These are phyloP conservation scores for Oryza officinalis DNA, from an alignment of 176 grass and related monocot genomes.

Conservation along the genomic window DNA sequence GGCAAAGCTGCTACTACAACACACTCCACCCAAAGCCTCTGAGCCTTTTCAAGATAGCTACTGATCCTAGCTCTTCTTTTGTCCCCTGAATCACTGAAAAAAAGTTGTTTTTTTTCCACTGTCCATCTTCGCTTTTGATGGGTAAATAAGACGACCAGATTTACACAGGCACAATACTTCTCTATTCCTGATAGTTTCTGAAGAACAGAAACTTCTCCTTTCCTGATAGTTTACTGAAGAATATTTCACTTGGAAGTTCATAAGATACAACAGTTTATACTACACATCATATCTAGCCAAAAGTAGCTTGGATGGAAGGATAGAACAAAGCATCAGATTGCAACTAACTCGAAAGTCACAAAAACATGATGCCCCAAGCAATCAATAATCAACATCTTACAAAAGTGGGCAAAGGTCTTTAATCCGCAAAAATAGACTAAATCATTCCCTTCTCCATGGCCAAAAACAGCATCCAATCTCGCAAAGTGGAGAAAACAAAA, in stretches of 20 bases:
- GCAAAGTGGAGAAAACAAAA: slow-evolving; percentile 27
- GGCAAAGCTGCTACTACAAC: slow-evolving; percentile 26
- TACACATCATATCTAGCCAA: background rate
- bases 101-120: background rate
- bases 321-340: slow-evolving; percentile 8
- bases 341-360: slow-evolving; percentile 11
- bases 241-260: background rate
- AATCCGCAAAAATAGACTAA: slow-evolving; percentile 50
- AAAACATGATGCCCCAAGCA: slow-evolving; percentile 1
- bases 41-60: slow-evolving; percentile 17
- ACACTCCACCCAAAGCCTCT: slow-evolving; percentile 19
- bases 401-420: slow-evolving; percentile 46
- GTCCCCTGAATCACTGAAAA: slow-evolving; percentile 38
- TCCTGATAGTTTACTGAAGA: background rate
- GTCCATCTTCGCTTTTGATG: background rate
- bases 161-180: background rate
- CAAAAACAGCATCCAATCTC: slow-evolving; percentile 44
- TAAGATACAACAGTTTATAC: background rate
- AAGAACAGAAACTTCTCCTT: background rate
- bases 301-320: background rate
- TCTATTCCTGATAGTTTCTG: slow-evolving; percentile 6
- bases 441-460: slow-evolving; percentile 37
- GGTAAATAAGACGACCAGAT: background rate
- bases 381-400: slow-evolving; percentile 40
- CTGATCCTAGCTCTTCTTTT: slow-evolving; percentile 30